Evolutionary conservation across 352 stramenopile genomes (phyloP).

Genomic region (Pythium utonaiense): DNA sequence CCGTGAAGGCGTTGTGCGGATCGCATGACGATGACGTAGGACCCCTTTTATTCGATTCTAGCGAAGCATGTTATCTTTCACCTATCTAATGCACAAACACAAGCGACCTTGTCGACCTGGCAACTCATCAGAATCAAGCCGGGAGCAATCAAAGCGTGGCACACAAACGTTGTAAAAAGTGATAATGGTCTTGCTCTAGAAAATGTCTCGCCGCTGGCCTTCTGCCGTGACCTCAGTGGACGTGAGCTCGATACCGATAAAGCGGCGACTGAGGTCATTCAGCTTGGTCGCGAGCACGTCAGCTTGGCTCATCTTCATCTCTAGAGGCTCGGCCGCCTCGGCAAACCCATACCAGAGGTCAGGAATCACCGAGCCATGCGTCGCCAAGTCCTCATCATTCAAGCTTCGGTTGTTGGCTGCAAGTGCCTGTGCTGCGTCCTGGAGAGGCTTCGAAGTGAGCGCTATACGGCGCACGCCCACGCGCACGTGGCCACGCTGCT

Average conservation of each 20-base stretch:
- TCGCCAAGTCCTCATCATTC: slow-evolving; percentile 38
- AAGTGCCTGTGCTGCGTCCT: slow-evolving; percentile 43
- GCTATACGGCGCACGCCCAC: slow-evolving; percentile 53
- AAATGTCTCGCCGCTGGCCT: slow-evolving; percentile 52
- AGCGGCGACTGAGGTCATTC: slow-evolving; percentile 43
- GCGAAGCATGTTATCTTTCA: too few relatives aligned
- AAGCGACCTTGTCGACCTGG: too few relatives aligned
- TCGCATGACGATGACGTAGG: too few relatives aligned
- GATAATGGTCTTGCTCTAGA: slow-evolving; percentile 31
- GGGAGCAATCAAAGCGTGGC: neutral
- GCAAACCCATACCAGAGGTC: slow-evolving; percentile 63
- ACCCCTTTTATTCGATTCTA: too few relatives aligned
- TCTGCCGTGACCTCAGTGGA: slow-evolving; percentile 28
- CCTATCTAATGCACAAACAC: too few relatives aligned
- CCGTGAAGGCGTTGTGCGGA: too few relatives aligned
- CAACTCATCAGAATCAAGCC: slow-evolving; percentile 21
- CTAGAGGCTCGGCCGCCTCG: slow-evolving; percentile 29
- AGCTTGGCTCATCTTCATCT: slow-evolving; percentile 27
- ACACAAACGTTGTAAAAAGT: neutral
- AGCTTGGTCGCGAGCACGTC: slow-evolving; percentile 56
- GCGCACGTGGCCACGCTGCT: slow-evolving; percentile 46
- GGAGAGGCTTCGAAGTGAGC: slow-evolving; percentile 48
- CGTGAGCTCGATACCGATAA: slow-evolving; percentile 55
- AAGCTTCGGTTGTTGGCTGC: slow-evolving; percentile 36
- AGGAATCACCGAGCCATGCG: slow-evolving; percentile 46